Percentiles rank a stretch among this genome's conserved stretches.
Conservation (phyloP, 2,329 filamentous ascomycete genomes). For the Arthrobotrys megalospora region DNA sequence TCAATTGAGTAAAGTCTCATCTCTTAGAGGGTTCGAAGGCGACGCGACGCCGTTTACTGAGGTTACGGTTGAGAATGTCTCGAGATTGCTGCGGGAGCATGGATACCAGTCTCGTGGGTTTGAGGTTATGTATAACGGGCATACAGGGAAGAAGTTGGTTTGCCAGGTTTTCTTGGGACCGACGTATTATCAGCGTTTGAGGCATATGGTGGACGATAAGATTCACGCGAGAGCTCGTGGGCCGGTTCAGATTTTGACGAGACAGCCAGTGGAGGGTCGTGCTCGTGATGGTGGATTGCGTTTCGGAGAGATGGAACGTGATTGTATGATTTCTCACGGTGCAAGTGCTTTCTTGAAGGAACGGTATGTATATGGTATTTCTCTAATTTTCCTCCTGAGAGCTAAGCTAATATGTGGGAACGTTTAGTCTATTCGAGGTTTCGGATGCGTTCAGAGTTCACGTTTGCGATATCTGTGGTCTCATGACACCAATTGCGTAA, state of each 20-base stretch:
- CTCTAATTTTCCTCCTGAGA: too few relatives aligned
- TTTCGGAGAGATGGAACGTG: conserved; percentile 99
- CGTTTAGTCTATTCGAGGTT: conserved; percentile 84
- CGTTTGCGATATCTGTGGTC: conserved; percentile 96
- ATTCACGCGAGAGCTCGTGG: conserved; percentile 98
- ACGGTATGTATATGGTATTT: too few relatives aligned
- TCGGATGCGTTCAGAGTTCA: conserved; percentile 98
- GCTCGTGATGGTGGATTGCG: conserved; percentile 96
- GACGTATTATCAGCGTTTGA: conserved; percentile 97
- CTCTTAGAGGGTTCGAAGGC: conserved; percentile 93
- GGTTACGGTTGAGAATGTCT: conserved; percentile 94
- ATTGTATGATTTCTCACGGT: conserved; percentile 99
- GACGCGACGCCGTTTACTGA: conserved; percentile 98
- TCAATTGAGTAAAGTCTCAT: conserved; percentile 94
- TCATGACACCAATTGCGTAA: conserved; percentile 99
- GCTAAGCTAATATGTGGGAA: background rate
- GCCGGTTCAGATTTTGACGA: conserved; percentile 95
- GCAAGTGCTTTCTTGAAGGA: conserved; percentile 98
- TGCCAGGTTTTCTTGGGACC: conserved; percentile 97
- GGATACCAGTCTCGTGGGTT: conserved; percentile 98
- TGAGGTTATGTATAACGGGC: conserved; percentile 98
- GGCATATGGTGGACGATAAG: conserved; percentile 99
- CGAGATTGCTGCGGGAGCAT: conserved; percentile 84
- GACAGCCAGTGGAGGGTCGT: conserved; percentile 98
- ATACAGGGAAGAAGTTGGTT: conserved; percentile 92